Evolutionary conservation across 352 stramenopile species (phyloP), one percentile per base, ranked within the genome.

Genomic region (Pythium sukuiense): DNA sequence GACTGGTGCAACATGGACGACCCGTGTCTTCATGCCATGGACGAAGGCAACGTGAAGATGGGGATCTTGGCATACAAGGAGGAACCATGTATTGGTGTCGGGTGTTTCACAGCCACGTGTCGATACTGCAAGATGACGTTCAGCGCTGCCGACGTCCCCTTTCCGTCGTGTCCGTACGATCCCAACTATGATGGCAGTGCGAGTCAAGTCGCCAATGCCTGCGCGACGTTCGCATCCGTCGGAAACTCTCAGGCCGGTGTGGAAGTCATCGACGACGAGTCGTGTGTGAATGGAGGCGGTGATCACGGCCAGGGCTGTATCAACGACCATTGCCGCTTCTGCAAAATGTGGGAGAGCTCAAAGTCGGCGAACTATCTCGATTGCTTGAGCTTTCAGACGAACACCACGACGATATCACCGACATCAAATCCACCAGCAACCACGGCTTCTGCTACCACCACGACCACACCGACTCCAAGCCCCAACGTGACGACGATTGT

Each of bases 111-210:
- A 12, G 29, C 60, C 9, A 70, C 52, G 11, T 80, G 73, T 60
- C 70, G 70, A 12, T 80, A 80, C 67, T 80, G 73, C 59, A 77
- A 80, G 32, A 62, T 80, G 20, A 64, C 60, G 11, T 65, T 67
- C 26, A 79, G 71, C 50, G 39, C 54, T 5, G 73, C 74, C 0
- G 35, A 60, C 0, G 60, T 69, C 20, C 69, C 71, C 2, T 79
- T 82, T 54, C 50, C 72, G 3, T n/a, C 55, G 2, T 79, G 74
- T 66, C 74, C 74, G 3, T 82, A 68, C 54, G 66, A 79, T 52
- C 63, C 50, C 24, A 69, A 63, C 50, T 61, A 63, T 35, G 41
- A 24, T 13, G 12, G 16, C 6, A 18, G 18, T 3, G 12, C 46
- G 3, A 49, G 9, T 12, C 8, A 32, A 30, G 18, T 37, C 0